Evolutionary conservation across 2,329 filamentous ascomycete species (phyloP), one percentile per base, ranked within the genome.

Genomic region (Thermoascus crustaceus): DNA sequence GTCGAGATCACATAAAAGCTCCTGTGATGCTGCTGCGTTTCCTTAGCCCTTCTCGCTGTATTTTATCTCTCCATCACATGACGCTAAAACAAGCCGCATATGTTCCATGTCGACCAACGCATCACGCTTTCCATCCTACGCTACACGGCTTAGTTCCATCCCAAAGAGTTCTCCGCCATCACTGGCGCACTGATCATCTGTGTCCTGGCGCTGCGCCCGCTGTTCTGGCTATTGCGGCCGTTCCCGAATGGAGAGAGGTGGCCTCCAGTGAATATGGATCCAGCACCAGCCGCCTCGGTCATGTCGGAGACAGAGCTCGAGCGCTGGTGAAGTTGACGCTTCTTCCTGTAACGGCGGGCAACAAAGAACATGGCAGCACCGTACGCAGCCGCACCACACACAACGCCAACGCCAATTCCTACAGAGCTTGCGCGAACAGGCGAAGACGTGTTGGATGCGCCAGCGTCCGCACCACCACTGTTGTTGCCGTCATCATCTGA

Each of bases 111-210:
- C n/a, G n/a, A n/a, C n/a, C n/a, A n/a, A n/a, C n/a, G n/a, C n/a
- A n/a, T n/a, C n/a, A n/a, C n/a, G n/a, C n/a, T n/a, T n/a, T n/a
- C n/a, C n/a, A n/a, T n/a, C n/a, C n/a, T n/a, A n/a, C n/a, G n/a
- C n/a, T n/a, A n/a, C n/a, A n/a, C n/a, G n/a, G n/a, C n/a, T 78
- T 73, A 95, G 69, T 93, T 94, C 88, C 88, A 95, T 52, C 88
- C 88, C 47, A 95, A 75, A 34, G 86, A 94, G 72, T 95, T 95
- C 69, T 93, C 87, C 3, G 87, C 82, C 61, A 88, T 88, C 44
- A 94, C 83, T 3, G 88, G 88, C 21, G 85, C 85, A 42, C 85
- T 93, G 58, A 95, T 94, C 62, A 81, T 76, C 53, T 78, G 73
- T 36, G 78, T 80, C 43, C 80, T 67, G 37, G 76, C 71, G 46